Conservation (phyloP, 2,329 filamentous ascomycete species). For the Hypoxylon sp. region DNA sequence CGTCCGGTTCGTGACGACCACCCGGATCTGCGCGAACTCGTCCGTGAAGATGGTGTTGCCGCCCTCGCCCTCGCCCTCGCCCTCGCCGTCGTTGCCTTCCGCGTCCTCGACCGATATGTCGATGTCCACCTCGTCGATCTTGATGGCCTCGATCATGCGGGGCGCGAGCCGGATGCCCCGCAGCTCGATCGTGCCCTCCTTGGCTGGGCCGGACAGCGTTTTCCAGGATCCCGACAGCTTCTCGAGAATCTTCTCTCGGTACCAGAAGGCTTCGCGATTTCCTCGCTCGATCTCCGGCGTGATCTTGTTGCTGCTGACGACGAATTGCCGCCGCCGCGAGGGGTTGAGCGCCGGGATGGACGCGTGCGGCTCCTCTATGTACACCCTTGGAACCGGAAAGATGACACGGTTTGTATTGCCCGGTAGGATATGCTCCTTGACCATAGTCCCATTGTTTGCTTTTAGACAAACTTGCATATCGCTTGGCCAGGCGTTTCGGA, state of each 20-base stretch:
- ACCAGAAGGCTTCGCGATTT: slow-evolving; percentile 89
- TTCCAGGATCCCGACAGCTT: slow-evolving; percentile 77
- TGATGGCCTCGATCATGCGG: slow-evolving; percentile 84
- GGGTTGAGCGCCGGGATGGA: slow-evolving; percentile 83
- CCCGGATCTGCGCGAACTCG: slow-evolving; percentile 72
- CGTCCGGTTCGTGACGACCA: slow-evolving; percentile 80
- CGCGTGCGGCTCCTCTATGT: slow-evolving; percentile 78
- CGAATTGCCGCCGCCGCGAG: slow-evolving; percentile 87
- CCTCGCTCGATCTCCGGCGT: slow-evolving; percentile 81
- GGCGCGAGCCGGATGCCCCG: slow-evolving; percentile 76
- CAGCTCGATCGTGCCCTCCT: slow-evolving; percentile 76
- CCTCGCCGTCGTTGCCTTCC: slow-evolving; percentile 38
- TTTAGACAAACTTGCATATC: slow-evolving; percentile 74
- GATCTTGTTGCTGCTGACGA: slow-evolving; percentile 82
- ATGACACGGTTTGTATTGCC: slow-evolving; percentile 78
- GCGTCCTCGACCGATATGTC: slow-evolving; percentile 62
- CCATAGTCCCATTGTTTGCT: slow-evolving; percentile 57
- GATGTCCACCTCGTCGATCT: slow-evolving; percentile 79
- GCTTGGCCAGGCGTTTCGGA: slow-evolving; percentile 90
- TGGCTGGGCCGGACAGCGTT: slow-evolving; percentile 58
- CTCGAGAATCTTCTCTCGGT: slow-evolving; percentile 80
- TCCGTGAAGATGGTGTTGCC: slow-evolving; percentile 56
- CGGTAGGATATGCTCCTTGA: slow-evolving; percentile 68
- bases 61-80: slow-evolving; percentile 48
- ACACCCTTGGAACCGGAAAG: slow-evolving; percentile 77